Evolutionary conservation across 441 rosid species (phyloP), one percentile per base, ranked within the genome.

Genomic region (Gossypium aridum): DNA sequence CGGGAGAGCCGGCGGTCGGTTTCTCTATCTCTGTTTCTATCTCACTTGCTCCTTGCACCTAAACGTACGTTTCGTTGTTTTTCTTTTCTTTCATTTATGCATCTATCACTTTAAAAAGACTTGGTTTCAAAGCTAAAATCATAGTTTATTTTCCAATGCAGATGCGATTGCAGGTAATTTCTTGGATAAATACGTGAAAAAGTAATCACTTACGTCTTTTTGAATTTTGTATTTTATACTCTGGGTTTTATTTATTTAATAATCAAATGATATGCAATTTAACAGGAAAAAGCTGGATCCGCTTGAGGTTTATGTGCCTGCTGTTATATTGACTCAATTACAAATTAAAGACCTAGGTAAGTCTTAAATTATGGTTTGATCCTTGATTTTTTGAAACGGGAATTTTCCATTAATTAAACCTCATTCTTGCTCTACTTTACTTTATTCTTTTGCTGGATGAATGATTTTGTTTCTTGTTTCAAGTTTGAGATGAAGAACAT

Each of bases 241-340:
- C 3, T 22, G 31, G 31, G 63, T 22, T 20, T 57, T 37, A 26
- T 59, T 7, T 57, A n/a, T 8, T 26, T 5, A 16, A 8, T 16
- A 1, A 16, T 17, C 45, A 10, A 22, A 66, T 66, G 56, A 47
- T 47, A 12, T 47, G 57, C 28, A 25, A n/a, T 71, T 59, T 77
- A 67, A 67, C 83, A 92, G 94, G 89, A 94, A 94, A 77, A 87
- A 84, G 82, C 96, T 92, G 70, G 97, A 92, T 76, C 97, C 97
- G 23, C 83, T 94, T 22, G 96, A 85, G 77, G 85, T 82, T 75
- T 89, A 88, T 76, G 88, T 91, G 54, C 97, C 97, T 75, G 96
- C 93, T 51, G 91, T 92, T 69, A 85, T 90, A 74, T 80, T 90
- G 83, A 90, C 93, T 73, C 76, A 83, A 76, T 80, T 90, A 22